These are phyloP conservation scores for Dalechampia spathulata DNA, from an alignment of 441 rosid genomes.

Conservation along the genomic window DNA sequence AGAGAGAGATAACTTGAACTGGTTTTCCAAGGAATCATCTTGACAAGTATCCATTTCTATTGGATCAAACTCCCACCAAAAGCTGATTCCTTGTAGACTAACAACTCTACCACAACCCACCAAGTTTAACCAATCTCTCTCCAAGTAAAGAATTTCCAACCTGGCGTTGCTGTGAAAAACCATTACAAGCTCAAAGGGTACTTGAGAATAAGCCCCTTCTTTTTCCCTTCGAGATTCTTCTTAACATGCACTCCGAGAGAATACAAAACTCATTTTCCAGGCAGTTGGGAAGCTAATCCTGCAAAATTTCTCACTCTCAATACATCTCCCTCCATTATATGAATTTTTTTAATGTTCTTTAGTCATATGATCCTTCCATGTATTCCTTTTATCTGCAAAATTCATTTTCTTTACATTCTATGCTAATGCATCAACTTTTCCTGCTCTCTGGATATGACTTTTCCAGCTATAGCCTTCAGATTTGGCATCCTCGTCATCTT, in stretches of 20 bases:
- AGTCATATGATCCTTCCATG: constrained; percentile 23
- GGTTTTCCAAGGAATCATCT: no score
- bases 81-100: no score
- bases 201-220: no score
- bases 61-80: no score
- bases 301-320: constrained; percentile 43
- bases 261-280: constrained; percentile 31
- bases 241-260: constrained; percentile 18
- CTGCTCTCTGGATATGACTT: constrained; percentile 35
- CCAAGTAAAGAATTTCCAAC: no score
- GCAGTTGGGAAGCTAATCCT: constrained; percentile 36
- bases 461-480: constrained; percentile 77
- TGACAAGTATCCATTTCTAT: no score
- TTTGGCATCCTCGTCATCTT: constrained; percentile 69
- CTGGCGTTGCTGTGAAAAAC: no score
- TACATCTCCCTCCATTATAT: constrained; percentile 17
- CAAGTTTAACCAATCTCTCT: no score
- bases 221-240: constrained; percentile 18
- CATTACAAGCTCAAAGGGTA: no score
- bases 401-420: constrained; percentile 38
- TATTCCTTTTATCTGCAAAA: constrained; percentile 63
- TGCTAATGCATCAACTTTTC: constrained; percentile 47
- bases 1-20: no score
- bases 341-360: constrained; percentile 15
- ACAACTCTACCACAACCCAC: no score